Evolutionary conservation across 225 moss, liverwort and hornwort genomes (phyloP).

Genomic region (Antitrichia curtipendula): DNA sequence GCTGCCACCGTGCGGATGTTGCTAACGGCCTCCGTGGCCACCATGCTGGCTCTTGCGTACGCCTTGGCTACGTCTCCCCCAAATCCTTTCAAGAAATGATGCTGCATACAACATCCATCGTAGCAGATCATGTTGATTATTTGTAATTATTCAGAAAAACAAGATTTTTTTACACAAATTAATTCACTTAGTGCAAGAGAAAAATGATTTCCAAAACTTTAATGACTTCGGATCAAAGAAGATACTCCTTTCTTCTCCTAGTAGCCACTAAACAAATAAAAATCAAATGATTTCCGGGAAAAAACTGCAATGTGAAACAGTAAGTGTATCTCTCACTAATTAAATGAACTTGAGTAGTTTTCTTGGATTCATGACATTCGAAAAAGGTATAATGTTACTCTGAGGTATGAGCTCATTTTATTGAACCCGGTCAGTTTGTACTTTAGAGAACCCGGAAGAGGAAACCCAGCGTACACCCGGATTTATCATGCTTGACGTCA

Average conservation of each 20-base stretch:
- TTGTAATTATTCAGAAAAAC: background rate
- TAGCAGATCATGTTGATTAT: background rate
- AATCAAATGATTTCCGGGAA: background rate
- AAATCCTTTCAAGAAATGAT: constrained; percentile 45
- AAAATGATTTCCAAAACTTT: background rate
- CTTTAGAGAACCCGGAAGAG: background rate
- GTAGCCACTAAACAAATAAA: background rate
- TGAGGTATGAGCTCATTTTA: background rate
- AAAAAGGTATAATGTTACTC: background rate
- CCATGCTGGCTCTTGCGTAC: constrained; percentile 41
- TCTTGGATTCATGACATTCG: background rate
- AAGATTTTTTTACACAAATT: background rate
- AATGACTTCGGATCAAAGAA: background rate
- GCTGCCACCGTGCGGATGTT: constrained; percentile 52
- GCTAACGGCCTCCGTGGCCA: constrained; percentile 46
- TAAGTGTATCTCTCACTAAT: no score
- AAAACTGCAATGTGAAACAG: background rate
- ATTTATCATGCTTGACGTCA: background rate
- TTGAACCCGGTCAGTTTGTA: background rate
- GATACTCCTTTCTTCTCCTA: background rate
- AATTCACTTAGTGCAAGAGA: background rate
- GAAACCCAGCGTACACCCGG: background rate
- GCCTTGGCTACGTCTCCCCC: constrained; percentile 40
- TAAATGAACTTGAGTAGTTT: background rate
- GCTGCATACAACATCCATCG: constrained; percentile 4